Percentiles rank a stretch among this genome's conserved stretches.
Conservation (phyloP, 441 rosid genomes). For the Gossypium davidsonii region DNA sequence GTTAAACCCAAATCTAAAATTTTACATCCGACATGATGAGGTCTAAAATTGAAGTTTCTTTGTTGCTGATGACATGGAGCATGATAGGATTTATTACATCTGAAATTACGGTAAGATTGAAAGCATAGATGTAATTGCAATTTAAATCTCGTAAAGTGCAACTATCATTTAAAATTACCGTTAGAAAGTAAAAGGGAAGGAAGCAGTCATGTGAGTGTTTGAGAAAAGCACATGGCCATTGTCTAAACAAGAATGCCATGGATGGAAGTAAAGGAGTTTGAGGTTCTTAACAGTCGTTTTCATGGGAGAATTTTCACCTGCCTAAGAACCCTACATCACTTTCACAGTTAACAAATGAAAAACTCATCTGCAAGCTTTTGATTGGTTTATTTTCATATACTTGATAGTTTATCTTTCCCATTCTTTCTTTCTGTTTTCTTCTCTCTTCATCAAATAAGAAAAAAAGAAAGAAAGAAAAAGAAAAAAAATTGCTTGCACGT, state of each 20-base stretch:
- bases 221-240: constrained; percentile 34
- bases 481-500: background rate
- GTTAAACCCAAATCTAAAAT: too few species aligned
- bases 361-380: constrained; percentile 35
- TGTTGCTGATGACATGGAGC: too few species aligned
- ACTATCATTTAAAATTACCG: background rate
- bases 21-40: too few species aligned
- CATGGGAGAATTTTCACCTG: constrained; percentile 22
- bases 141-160: background rate
- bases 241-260: background rate
- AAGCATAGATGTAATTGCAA: too few species aligned
- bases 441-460: background rate
- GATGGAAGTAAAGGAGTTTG: constrained; percentile 13
- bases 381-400: constrained; percentile 19
- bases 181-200: constrained; percentile 15
- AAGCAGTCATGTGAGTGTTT: constrained; percentile 26
- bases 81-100: too few species aligned
- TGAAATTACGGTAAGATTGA: too few species aligned
- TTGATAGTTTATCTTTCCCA: background rate
- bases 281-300: constrained; percentile 18
- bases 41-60: too few species aligned
- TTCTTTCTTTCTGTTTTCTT: background rate
- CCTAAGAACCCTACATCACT: constrained; percentile 27
- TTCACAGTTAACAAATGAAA: constrained; percentile 29
- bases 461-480: background rate